phyloP scores from a whole-genome alignment of 176 grass and related monocot species.

The Musa troglodytarum region DNA sequence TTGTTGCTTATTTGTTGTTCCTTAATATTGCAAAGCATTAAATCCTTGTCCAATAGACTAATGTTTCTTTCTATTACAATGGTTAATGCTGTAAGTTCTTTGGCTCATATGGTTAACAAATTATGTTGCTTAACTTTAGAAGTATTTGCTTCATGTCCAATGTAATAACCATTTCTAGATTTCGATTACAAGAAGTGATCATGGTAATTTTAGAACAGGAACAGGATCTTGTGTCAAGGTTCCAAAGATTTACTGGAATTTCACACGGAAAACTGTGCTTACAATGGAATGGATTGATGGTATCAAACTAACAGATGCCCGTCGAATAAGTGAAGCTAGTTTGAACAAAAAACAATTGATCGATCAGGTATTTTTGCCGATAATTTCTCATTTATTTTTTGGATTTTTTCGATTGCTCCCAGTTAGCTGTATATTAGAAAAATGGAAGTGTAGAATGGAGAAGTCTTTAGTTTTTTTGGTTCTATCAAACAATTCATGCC shows the following conservation, averaged over 20 bases:
- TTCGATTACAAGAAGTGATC: conserved; percentile 27
- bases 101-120: too few relatives aligned
- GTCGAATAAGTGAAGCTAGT: conserved; percentile 57
- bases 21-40: not conserved
- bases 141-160: not conserved
- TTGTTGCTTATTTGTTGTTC: not conserved
- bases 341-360: conserved; percentile 74
- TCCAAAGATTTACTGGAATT: conserved; percentile 91
- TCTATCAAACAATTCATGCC: too few relatives aligned
- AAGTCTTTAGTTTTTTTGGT: too few relatives aligned
- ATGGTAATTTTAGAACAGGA: conserved; percentile 27
- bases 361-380: conserved; percentile 47
- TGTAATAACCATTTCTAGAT: conserved; percentile 21
- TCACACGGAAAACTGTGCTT: conserved; percentile 64
- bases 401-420: not conserved
- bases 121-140: not conserved
- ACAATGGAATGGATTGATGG: conserved; percentile 97
- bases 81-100: too few relatives aligned
- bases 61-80: too few relatives aligned
- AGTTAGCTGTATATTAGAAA: not conserved
- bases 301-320: conserved; percentile 76
- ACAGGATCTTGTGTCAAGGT: conserved; percentile 40
- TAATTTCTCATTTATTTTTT: not conserved
- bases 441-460: not conserved
- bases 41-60: too few relatives aligned